Conservation (phyloP, 2,329 filamentous ascomycete species). For the Catunica adiposa region DNA sequence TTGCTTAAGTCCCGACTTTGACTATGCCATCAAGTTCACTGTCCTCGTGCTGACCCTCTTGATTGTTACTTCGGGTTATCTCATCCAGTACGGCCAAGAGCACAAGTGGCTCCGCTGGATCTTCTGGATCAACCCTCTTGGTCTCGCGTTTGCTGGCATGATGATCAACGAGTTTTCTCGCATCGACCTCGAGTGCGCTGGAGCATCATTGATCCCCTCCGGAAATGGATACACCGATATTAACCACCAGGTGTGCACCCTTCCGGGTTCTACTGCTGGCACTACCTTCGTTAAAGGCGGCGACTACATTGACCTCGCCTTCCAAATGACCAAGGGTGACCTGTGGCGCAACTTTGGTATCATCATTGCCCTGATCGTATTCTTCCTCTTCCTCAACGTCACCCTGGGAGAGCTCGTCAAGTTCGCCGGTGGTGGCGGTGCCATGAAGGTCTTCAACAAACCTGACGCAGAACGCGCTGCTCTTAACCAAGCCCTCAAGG, state of each 20-base stretch:
- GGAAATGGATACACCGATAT: constrained; percentile 56
- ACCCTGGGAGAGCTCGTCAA: constrained; percentile 63
- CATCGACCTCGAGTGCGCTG: constrained; percentile 51
- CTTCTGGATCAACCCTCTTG: constrained; percentile 59
- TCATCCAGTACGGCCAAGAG: constrained; percentile 62
- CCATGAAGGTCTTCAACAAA: constrained; percentile 61
- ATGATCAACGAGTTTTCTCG: constrained; percentile 77
- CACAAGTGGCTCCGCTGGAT: constrained; percentile 70
- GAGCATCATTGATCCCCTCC: constrained; percentile 50
- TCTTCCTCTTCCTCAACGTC: constrained; percentile 61
- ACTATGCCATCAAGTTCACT: constrained; percentile 71
- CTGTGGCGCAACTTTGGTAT: constrained; percentile 79
- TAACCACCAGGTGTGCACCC: constrained; percentile 63
- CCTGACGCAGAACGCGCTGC: constrained; percentile 49
- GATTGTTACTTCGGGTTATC: constrained; percentile 63
- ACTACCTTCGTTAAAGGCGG: constrained; percentile 45
- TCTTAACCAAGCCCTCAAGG: constrained; percentile 45
- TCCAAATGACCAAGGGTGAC: constrained; percentile 47
- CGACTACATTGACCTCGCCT: constrained; percentile 52
- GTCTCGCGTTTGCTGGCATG: constrained; percentile 57
- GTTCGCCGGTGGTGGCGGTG: constrained; percentile 59
- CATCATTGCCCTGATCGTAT: constrained; percentile 55
- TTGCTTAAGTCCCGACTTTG: constrained; percentile 62
- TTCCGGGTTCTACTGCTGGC: constrained; percentile 54
- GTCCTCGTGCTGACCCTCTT: constrained; percentile 68